Base-by-base conservation (phyloP, 2,329 filamentous ascomycete genomes). In the Phoma sp. region DNA sequence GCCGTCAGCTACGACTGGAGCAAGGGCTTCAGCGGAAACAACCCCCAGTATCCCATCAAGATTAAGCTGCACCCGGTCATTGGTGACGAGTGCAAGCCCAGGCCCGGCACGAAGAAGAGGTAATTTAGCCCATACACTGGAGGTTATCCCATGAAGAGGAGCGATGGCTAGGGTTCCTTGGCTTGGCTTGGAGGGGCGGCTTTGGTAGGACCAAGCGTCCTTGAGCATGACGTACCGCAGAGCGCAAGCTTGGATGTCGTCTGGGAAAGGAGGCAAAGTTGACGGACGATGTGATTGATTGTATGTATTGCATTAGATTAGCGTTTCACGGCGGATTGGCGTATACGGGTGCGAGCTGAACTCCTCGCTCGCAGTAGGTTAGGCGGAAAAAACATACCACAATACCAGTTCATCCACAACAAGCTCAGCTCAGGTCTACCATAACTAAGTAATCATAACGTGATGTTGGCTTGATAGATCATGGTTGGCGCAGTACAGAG, bases 1-100 rank as follows among this genome's bases (percentile, higher is more conserved):
- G 91, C 93, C 24, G 86, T 97, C 42, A 92, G 91, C 73, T 99
- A 99, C 75, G 95, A 99, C 79, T 99, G 95, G 95, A 92, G 89
- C 79, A 98, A 99, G 81, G 95, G 95, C 13, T 97, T 93, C 78
- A 86, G 89, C 61, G 85, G 82, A 62, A 98, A 98, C 77, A 95
- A 81, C 24, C 86, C 86, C 52, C 62, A 75, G 62, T 73, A 76
- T n/a, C 76, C 78, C 4, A 79, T 77, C 61, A 81, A 81, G 69
- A 75, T 82, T 56, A 81, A 81, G 73, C 66, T 82, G 52, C 80
- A 82, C 61, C 78, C 79, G 0, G 71, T 82, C 23, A 56, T 67
- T 4, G 74, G 75, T 0, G 80, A 82, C 44, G 79, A 81, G 69
- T 81, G 79, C 68, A 81, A 82, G 68, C 79, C 79, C 4, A 64